Evolutionary conservation across 257 asterid genomes (phyloP), one percentile per base, ranked within the genome.

Genomic region (Leonotis leonurus): DNA sequence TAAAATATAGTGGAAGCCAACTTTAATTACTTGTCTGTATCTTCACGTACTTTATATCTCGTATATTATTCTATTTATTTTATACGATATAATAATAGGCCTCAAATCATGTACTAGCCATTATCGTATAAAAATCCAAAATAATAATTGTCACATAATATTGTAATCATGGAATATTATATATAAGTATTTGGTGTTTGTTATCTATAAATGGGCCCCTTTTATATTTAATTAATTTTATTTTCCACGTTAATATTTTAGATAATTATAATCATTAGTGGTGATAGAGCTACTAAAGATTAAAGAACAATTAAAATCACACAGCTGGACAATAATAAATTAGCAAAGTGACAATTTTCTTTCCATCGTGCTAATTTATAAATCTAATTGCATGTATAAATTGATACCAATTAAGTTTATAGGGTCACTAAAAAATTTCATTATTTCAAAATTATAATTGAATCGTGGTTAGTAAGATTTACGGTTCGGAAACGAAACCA

Each of bases 1-100:
- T 27, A 27, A 27, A 27, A 6, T 27, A 27, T 27, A 25, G 68
- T 66, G 70, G 73, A 66, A 2, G 56, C 66, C 29, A 54, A 70
- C 56, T 46, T 33, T 56, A 67, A 37, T 56, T 45, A 3, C 37
- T 56, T 63, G 67, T 64, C 56, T 56, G 21, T 64, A 32, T 50
- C 16, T 13, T 21, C 59, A 29, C 58, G 39, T 22, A 33, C 70
- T 30, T 29, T 27, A 14, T 61, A 41, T 60, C 25, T 11, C 24
- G 16, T 26, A 26, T 4, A 14, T 9, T 16, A 29, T 41, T 26
- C 26, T 6, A n/a, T n/a, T n/a, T n/a, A n/a, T n/a, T n/a, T n/a
- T n/a, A n/a, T n/a, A n/a, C n/a, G n/a, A n/a, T n/a, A n/a, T n/a
- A n/a, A n/a, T n/a, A n/a, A n/a, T n/a, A n/a, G n/a, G n/a, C n/a